phyloP scores from a whole-genome alignment of 2,329 filamentous ascomycete genomes.

The Aspergillus sp. region DNA sequence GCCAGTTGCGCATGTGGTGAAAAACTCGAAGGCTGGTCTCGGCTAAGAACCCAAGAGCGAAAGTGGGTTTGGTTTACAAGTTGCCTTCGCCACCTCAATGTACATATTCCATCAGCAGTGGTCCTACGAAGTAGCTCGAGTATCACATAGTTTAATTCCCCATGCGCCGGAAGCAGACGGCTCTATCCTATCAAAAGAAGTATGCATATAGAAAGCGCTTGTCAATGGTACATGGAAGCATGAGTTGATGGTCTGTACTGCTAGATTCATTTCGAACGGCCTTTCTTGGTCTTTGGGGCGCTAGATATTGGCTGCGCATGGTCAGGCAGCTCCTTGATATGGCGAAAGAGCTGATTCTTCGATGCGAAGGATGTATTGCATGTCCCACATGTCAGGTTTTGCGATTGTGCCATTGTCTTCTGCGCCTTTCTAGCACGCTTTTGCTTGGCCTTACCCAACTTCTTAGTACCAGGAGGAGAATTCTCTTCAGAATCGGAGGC shows the following conservation, averaged over 20 bases:
- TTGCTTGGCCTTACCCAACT: slow-evolving; percentile 52
- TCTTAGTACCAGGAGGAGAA: slow-evolving; percentile 19
- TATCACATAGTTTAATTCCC: neutral
- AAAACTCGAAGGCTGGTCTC: slow-evolving; percentile 78
- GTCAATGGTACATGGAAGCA: too few species aligned
- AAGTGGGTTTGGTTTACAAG: too few species aligned
- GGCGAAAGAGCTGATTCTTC: slow-evolving; percentile 69
- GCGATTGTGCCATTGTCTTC: slow-evolving; percentile 17
- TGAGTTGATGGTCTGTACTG: too few species aligned
- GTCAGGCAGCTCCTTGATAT: slow-evolving; percentile 59
- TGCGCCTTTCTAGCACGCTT: slow-evolving; percentile 51
- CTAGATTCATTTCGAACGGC: too few species aligned
- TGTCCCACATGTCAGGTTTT: slow-evolving; percentile 66
- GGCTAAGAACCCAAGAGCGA: slow-evolving; percentile 44
- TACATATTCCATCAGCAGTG: too few species aligned
- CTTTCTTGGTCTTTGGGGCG: neutral
- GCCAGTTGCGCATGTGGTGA: slow-evolving; percentile 83
- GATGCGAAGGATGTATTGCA: slow-evolving; percentile 78
- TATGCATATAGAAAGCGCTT: too few species aligned
- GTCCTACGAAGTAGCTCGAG: neutral
- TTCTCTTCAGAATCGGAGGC: slow-evolving; percentile 19
- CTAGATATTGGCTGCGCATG: slow-evolving; percentile 56
- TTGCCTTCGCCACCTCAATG: too few species aligned
- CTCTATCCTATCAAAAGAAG: neutral
- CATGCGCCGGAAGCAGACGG: neutral